Percentiles rank a stretch among this genome's conserved stretches.
phyloP scores from a whole-genome alignment of 345 rosid species.

The Aurinia saxatilis region DNA sequence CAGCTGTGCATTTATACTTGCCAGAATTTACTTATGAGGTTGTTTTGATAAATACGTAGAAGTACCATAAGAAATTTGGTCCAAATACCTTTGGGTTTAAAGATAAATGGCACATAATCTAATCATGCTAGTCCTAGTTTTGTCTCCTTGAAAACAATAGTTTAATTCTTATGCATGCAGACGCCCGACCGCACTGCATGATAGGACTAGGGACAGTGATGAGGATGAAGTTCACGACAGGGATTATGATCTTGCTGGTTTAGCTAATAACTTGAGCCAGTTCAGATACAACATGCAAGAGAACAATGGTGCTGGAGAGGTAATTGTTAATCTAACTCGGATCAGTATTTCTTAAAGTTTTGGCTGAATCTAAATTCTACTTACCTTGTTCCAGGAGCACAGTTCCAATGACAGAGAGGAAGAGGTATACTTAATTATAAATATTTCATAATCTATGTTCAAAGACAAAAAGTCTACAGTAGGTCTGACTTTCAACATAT shows the following conservation, averaged over 20 bases:
- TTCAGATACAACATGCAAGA: constrained; percentile 87
- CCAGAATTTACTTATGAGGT: neutral
- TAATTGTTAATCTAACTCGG: constrained; percentile 17
- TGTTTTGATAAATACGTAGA: neutral
- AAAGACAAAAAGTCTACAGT: neutral
- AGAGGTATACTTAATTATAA: constrained; percentile 50
- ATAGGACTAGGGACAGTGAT: constrained; percentile 90
- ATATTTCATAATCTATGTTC: neutral
- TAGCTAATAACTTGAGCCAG: constrained; percentile 82
- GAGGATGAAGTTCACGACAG: constrained; percentile 90
- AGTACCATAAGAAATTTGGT: neutral
- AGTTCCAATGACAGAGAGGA: constrained; percentile 76
- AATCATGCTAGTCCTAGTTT: neutral
- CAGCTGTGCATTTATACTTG: neutral
- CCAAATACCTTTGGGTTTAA: neutral
- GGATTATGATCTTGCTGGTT: constrained; percentile 88
- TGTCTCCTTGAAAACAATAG: neutral
- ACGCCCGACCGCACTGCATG: constrained; percentile 94
- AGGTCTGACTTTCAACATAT: neutral
- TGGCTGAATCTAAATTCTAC: constrained; percentile 6
- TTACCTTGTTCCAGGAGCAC: constrained; percentile 47
- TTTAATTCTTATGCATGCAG: constrained; percentile 35
- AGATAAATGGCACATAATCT: neutral
- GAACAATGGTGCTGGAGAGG: constrained; percentile 81
- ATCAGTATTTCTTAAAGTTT: neutral